These are phyloP conservation scores for Mycena sanguinolenta DNA, from an alignment of 768 basidiomycete species.

Conservation along the genomic window DNA sequence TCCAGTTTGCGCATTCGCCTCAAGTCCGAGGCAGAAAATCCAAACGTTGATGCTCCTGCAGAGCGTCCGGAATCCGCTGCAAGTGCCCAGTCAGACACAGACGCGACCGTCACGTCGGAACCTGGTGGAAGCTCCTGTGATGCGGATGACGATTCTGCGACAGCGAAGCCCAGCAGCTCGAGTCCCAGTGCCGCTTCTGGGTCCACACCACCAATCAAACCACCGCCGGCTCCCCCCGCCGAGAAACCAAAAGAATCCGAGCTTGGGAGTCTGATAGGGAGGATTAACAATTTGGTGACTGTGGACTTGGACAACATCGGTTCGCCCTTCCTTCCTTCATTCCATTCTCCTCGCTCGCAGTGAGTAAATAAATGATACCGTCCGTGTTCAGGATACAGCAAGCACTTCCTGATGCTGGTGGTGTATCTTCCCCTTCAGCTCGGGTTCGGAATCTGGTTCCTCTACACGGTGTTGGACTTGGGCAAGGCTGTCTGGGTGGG, in stretches of 20 bases:
- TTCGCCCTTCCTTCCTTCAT: background rate
- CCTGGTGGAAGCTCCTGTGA: background rate
- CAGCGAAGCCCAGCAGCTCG: background rate
- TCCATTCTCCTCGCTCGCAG: too few relatives aligned
- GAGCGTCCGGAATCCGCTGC: background rate
- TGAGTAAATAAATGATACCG: background rate
- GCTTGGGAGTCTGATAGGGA: slow-evolving; percentile 19
- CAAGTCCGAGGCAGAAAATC: background rate
- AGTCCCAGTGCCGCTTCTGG: too few relatives aligned
- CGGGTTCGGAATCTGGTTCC: slow-evolving; percentile 55
- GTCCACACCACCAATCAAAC: too few relatives aligned
- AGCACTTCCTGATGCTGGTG: slow-evolving; percentile 22
- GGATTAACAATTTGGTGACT: slow-evolving; percentile 78
- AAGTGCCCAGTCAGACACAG: background rate
- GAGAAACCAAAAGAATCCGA: slow-evolving; percentile 21
- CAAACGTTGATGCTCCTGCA: background rate
- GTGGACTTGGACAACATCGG: slow-evolving; percentile 57
- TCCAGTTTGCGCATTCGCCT: background rate
- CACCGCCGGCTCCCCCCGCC: too few relatives aligned
- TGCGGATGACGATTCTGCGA: background rate
- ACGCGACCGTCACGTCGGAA: background rate
- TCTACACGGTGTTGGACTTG: slow-evolving; percentile 48
- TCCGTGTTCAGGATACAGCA: background rate
- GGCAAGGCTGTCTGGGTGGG: slow-evolving; percentile 23
- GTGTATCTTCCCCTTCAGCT: slow-evolving; percentile 40